phyloP scores from a whole-genome alignment of 2,329 filamentous ascomycete genomes.

The Blastomyces gilchristii region DNA sequence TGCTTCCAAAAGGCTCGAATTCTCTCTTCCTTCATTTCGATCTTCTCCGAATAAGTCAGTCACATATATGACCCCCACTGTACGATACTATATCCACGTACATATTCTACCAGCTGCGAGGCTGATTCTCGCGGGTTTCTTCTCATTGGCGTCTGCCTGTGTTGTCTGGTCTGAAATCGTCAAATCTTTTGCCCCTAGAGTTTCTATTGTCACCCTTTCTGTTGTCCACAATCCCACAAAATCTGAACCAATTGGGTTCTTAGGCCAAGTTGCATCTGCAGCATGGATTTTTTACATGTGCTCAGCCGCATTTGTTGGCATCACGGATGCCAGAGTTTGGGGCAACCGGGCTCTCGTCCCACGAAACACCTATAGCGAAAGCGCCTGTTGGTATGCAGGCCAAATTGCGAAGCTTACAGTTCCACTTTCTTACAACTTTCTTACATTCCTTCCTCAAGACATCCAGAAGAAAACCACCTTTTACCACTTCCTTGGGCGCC shows the following conservation, averaged over 20 bases:
- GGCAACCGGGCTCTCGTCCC: conserved; percentile 81
- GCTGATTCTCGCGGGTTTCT: conserved; percentile 54
- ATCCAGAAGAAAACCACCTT: conserved; percentile 74
- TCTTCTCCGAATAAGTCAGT: conserved; percentile 25
- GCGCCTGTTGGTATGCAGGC: conserved; percentile 89
- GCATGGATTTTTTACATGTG: conserved; percentile 97
- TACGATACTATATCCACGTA: conserved; percentile 67
- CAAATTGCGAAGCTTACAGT: conserved; percentile 89
- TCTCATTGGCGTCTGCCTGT: conserved; percentile 65
- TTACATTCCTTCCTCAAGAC: conserved; percentile 68
- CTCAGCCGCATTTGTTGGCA: conserved; percentile 70
- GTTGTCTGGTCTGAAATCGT: conserved; percentile 92
- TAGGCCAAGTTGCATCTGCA: conserved; percentile 72
- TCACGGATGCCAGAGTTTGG: conserved; percentile 96
- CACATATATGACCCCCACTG: conserved; percentile 58
- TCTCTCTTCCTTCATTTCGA: conserved; percentile 51
- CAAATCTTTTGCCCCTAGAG: conserved; percentile 64
- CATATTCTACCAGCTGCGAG: conserved; percentile 60
- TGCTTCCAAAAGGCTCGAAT: conserved; percentile 68
- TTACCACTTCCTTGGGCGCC: conserved; percentile 71
- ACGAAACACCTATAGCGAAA: conserved; percentile 84
- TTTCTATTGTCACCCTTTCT: conserved; percentile 54
- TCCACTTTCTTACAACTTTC: conserved; percentile 89
- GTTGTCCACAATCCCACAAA: conserved; percentile 59
- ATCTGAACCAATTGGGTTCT: conserved; percentile 69